Base-by-base conservation (phyloP, 1,284 basidiomycete genomes). In the Rhodotorula mucilaginosa region DNA sequence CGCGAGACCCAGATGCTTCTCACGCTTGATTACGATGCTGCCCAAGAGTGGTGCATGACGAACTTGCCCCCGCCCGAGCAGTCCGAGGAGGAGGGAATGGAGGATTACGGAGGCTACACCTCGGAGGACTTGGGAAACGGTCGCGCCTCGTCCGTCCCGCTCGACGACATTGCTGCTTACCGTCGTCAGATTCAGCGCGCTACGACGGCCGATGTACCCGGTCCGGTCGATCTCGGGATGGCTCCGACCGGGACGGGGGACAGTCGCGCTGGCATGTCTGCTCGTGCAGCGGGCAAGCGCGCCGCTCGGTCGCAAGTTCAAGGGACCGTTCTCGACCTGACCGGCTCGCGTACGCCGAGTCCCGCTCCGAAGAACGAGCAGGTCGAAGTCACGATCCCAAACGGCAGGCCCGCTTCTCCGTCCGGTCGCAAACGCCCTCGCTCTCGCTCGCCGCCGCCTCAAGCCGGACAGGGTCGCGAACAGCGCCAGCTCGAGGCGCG, bases 341-440 rank as follows among this genome's bases (percentile, higher is more conserved):
- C 70, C 21, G 26, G n/a, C 5, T 60, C 61, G 21, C 65, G 65
- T 47, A 61, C 70, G 39, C 70, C 70, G 26, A 65, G 62, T 3
- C 70, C 70, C 15, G 31, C 51, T 5, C 58, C 58, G 8, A 71
- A 68, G 54, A 23, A 49, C 5, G 65, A 70, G 46, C 54, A 64
- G n/a, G 26, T 48, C 26, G 54, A 64, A 10, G 54, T 46, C 7
- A 8, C 54, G 54, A n/a, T 58, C 12, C 31, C 44, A 18, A 26
- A 46, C 44, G 62, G 58, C 23, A 29, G 34, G 10, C 21, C 15
- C 29, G n/a, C 46, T n/a, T 12, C 48, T 4, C 46, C 58, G 46
- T n/a, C 39, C 21, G 59, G 44, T 13, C 46, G 26, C 31, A 68
- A 68, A 48, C 69, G 62, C 23, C 58, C 65, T 5, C 61, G 52